Percentiles rank a stretch among this genome's conserved stretches.
Conservation (phyloP, 441 rosid genomes). For the Gossypium schwendimanii region DNA sequence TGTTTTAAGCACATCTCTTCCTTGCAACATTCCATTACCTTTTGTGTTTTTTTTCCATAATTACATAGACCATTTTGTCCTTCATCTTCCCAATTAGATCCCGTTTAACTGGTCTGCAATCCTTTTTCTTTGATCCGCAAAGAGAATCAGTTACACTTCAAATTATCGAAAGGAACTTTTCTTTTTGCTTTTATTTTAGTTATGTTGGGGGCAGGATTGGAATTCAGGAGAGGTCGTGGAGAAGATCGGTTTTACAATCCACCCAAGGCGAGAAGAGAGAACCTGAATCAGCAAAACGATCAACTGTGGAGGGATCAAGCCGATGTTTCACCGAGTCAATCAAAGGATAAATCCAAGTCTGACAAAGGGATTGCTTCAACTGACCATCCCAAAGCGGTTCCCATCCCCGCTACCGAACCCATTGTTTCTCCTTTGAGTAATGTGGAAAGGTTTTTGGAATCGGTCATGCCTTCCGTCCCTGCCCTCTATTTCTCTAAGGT, state of each 20-base stretch:
- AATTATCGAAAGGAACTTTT: background rate
- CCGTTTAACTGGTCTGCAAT: conserved; percentile 9
- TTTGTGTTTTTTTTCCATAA: background rate
- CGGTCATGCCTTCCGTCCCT: conserved; percentile 52
- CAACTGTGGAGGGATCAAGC: conserved; percentile 39
- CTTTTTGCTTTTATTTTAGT: background rate
- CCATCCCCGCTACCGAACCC: conserved; percentile 23
- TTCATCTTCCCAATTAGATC: conserved; percentile 16
- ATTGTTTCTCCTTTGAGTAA: conserved; percentile 35
- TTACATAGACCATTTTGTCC: conserved; percentile 15
- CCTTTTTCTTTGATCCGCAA: background rate
- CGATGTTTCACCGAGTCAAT: conserved; percentile 29
- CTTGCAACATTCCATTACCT: background rate
- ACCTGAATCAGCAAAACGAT: conserved; percentile 31
- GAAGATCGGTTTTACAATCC: conserved; percentile 44
- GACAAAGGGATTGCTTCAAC: conserved; percentile 20
- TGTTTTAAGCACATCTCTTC: background rate
- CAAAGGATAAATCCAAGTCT: conserved; percentile 19
- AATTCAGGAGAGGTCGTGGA: conserved; percentile 38
- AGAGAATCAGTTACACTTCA: background rate
- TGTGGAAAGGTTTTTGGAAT: conserved; percentile 51
- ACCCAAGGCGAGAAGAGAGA: conserved; percentile 32
- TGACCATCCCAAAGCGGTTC: conserved; percentile 20
- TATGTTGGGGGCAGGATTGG: conserved; percentile 59
- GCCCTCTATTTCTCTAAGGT: conserved; percentile 58